Evolutionary conservation across 768 basidiomycete genomes (phyloP), one percentile per base, ranked within the genome.

Genomic region (Trametes cubensis): DNA sequence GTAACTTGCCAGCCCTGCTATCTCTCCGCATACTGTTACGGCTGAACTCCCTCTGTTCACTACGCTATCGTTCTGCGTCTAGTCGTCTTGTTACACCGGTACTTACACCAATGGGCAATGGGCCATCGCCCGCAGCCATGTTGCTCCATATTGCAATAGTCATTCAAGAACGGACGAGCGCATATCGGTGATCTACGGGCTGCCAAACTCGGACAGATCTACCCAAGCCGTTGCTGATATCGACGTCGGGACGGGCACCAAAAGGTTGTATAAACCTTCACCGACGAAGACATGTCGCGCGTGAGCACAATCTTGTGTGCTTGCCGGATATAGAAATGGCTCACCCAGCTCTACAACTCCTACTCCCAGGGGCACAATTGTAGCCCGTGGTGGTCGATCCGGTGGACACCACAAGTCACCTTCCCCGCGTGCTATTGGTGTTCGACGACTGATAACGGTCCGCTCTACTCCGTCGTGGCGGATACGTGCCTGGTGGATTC

Each of bases 211-310:
- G 52, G 63, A 21, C 49, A 51, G 30, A 39, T 42, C 47, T n/a
- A 25, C 46, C 46, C 45, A 21, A 38, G 39, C 5, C 15, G n/a
- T 30, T 46, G 52, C 28, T 34, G 46, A 63, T 63, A 28, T 55
- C 58, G 58, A 55, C 58, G 62, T 64, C 58, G 58, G 58, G 25
- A 21, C 63, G 59, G 63, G 58, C 55, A 55, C 44, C 63, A 52
- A 56, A 38, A 60, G 54, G 55, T 52, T 55, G 54, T 47, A 8
- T 25, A 44, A 52, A 46, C 52, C 39, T 52, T 40, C 50, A 23
- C 23, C 45, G 46, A 44, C 54, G 58, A 42, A 60, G 44, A 38
- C 53, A 57, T 55, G 55, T 18, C 41, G 18, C 30, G 45, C 54
- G 58, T 60, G 63, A 64, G 63, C 59, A 60, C 38, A 51, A 41